phyloP scores from a whole-genome alignment of 768 basidiomycete species.

The Agrocybe praecox region DNA sequence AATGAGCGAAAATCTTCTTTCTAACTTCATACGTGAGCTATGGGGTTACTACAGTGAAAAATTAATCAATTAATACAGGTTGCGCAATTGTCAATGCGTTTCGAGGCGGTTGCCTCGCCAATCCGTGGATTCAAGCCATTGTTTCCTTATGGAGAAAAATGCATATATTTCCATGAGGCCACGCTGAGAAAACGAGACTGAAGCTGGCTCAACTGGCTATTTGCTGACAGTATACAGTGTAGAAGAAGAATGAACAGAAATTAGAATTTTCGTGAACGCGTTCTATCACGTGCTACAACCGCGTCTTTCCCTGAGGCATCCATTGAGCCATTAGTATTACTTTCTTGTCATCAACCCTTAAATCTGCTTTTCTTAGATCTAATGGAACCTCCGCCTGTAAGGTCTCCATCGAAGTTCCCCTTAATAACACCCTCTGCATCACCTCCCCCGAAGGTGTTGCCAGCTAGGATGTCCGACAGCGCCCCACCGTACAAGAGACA shows the following conservation, averaged over 20 bases:
- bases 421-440: slow-evolving; percentile 58
- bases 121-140: background rate
- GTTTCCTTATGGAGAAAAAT: background rate
- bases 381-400: slow-evolving; percentile 18
- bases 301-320: background rate
- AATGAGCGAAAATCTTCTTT: background rate
- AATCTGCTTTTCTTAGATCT: background rate
- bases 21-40: background rate
- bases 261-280: background rate
- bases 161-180: background rate
- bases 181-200: no score
- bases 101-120: background rate
- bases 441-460: slow-evolving; percentile 35
- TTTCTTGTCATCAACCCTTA: background rate
- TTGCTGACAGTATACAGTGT: no score
- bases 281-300: background rate
- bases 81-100: background rate
- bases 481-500: slow-evolving; percentile 50
- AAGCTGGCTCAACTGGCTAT: no score
- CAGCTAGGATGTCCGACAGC: slow-evolving; percentile 22
- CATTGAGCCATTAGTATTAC: background rate
- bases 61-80: no score
- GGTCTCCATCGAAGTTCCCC: slow-evolving; percentile 20
- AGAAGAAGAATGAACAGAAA: background rate
- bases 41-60: background rate